These are phyloP conservation scores for Mucor plumbeus DNA, from an alignment of 371 early-diverging fungal species.

Conservation along the genomic window DNA sequence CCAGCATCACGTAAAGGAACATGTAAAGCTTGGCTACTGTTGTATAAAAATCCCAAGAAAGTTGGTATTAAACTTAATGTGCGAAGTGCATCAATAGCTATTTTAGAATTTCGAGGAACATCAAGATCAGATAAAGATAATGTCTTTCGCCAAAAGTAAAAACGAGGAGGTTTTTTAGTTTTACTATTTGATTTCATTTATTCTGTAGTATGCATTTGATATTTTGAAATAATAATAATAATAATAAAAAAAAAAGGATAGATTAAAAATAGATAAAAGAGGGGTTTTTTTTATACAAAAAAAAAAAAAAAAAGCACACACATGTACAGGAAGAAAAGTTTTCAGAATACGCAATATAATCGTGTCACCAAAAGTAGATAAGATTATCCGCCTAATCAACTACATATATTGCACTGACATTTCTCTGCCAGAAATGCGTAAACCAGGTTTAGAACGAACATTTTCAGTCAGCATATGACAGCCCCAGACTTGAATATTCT, in stretches of 20 bases:
- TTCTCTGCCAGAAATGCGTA: constrained; percentile 11
- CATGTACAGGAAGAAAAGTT: neutral
- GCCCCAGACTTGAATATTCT: constrained; percentile 71
- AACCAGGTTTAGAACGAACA: neutral
- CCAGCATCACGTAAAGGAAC: constrained; percentile 60
- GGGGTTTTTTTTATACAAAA: too few species aligned
- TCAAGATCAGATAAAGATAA: constrained; percentile 46
- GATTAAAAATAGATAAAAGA: neutral
- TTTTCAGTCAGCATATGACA: constrained; percentile 49
- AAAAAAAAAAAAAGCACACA: too few species aligned
- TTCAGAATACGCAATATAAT: neutral
- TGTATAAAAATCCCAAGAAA: constrained; percentile 52
- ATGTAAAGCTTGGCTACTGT: constrained; percentile 45
- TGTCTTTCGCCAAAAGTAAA: constrained; percentile 38
- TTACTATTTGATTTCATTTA: constrained; percentile 8
- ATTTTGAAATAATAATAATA: neutral
- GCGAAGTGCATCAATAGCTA: constrained; percentile 50
- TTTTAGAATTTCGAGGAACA: constrained; percentile 47
- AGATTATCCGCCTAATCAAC: neutral
- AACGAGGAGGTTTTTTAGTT: constrained; percentile 25
- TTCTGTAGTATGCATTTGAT: neutral
- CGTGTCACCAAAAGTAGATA: neutral
- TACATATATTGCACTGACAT: constrained; percentile 6
- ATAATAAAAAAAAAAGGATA: neutral
- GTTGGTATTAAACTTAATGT: constrained; percentile 59